Base-by-base conservation (phyloP, 768 basidiomycete species). In the Mycena polygramma region DNA sequence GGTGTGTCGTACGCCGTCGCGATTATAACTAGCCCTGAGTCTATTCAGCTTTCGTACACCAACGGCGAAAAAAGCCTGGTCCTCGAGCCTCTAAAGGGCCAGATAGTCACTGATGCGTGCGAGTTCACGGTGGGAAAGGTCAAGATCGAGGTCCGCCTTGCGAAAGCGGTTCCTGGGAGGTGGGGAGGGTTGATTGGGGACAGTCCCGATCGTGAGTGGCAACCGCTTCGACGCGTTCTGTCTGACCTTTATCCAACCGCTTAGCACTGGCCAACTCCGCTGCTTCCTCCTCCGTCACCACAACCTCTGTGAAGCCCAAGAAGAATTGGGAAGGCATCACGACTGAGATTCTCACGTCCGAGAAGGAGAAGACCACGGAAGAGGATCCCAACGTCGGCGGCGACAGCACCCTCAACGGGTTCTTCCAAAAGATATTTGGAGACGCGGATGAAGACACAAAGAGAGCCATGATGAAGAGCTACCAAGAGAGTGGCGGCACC, bases 381-480 rank as follows among this genome's bases (percentile, higher is more conserved):
- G 90, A 96, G 72, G 95, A 95, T 77, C 94, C 96, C 39, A 98
- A 98, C 79, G 91, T 92, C 20, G 94, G 94, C 26, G 97, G 97
- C 24, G 96, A 98, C 79, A 87, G 84, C 67, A 90, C 94, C 7
- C 87, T 98, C 67, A 97, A 98, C 80, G 76, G 85, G 36, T 94
- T 97, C 83, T 97, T 97, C 89, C 93, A 94, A 77, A 93, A 94
- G 83, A 89, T 99, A 71, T 99, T 93, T 76, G 86, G 88, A 8
- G 94, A 94, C 78, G 94, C 97, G 30, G 96, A 98, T 74, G 94
- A 96, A 0, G 94, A 99, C 75, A 95, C 97, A 17, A 90, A 86
- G 75, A 88, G 91, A 45, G 98, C 98, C 4, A 99, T 99, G 96
- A 91, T 98, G 91, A 99, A 99, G 88, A 97, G 95, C 77, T 98